These are phyloP conservation scores for Takakia lepidozioides DNA, from an alignment of 225 moss, liverwort and hornwort species.

Conservation along the genomic window DNA sequence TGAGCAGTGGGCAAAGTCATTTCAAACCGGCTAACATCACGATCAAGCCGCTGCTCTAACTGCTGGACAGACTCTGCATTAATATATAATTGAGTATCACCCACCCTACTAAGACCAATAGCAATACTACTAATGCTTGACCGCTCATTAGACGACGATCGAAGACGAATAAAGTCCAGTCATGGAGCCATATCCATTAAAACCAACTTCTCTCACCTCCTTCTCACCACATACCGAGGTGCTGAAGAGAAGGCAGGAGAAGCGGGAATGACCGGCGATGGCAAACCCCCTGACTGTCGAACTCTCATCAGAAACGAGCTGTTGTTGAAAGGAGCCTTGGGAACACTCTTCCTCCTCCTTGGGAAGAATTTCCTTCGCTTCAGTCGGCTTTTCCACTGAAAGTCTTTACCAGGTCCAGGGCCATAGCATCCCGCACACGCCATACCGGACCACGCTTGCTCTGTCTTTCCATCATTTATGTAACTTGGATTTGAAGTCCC, in stretches of 20 bases:
- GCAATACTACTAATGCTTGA: slow-evolving; percentile 26
- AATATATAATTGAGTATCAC: slow-evolving; percentile 25
- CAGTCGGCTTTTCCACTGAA: slow-evolving; percentile 35
- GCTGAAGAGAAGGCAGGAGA: slow-evolving; percentile 47
- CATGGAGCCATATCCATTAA: slow-evolving; percentile 89
- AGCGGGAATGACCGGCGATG: slow-evolving; percentile 31
- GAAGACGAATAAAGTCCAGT: slow-evolving; percentile 75
- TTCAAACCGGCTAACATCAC: slow-evolving; percentile 41
- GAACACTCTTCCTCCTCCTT: slow-evolving; percentile 43
- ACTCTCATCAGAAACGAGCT: slow-evolving; percentile 77
- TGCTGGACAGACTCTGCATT: slow-evolving; percentile 38
- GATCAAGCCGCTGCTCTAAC: slow-evolving; percentile 54
- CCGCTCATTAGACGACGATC: slow-evolving; percentile 27
- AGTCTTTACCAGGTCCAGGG: slow-evolving; percentile 29
- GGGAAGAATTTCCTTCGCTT: slow-evolving; percentile 37
- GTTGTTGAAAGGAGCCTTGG: slow-evolving; percentile 71
- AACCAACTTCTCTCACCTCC: slow-evolving; percentile 38
- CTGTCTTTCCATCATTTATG: slow-evolving; percentile 9
- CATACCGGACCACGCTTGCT: too few species aligned
- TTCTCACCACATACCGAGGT: slow-evolving; percentile 29
- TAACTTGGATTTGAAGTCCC: too few species aligned
- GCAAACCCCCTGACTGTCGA: slow-evolving; percentile 52
- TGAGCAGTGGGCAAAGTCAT: slow-evolving; percentile 14
- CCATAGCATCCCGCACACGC: slow-evolving; percentile 11
- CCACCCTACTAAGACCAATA: slow-evolving; percentile 8